Base-by-base conservation (phyloP, 2,329 filamentous ascomycete genomes). In the Sordariomycetes sp. region DNA sequence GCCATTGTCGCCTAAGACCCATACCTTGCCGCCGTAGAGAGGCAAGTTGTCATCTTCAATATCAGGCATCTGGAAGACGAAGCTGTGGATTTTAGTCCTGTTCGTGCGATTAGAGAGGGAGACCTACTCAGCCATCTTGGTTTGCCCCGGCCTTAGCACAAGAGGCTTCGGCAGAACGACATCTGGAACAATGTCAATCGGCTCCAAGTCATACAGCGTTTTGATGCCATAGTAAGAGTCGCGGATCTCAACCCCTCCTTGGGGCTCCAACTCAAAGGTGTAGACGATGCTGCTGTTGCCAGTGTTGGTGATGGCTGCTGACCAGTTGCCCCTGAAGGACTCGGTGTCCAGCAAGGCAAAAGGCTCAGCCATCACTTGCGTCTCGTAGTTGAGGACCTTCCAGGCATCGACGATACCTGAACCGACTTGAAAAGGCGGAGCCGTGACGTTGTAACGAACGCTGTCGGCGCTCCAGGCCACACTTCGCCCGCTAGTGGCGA, bases 271-370 rank as follows among this genome's bases (percentile, higher is more conserved):
- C 18, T 50, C 45, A 31, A 65, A 57, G 1, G 45, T 53, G 44
- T 71, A 72, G 4, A 53, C 51, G 11, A 63, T 48, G 3, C 53
- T 48, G 17, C 51, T 49, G 18, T 47, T 47, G 17, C 54, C 66
- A 12, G 50, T 54, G 43, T 74, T 73, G 16, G 55, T 63, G 34
- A 74, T 58, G 25, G 50, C 46, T 16, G 60, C 46, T 1, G 35
- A 42, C 48, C 61, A 62, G 4, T 39, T 37, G 2, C 49, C 38
- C 10, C 42, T 42, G 38, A 72, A 66, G 34, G 63, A 41, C 27
- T 59, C 52, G 1, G 65, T 70, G 36, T 73, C 70, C 33, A 64
- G 67, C 35, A 73, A 58, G 9, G 63, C 55, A 30, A 73, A 62
- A 8, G 62, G 60, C 20, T 59, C 54, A 11, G 59, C 64, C n/a